phyloP scores from a whole-genome alignment of 2,329 filamentous ascomycete genomes.

The Peltaster fructicola region DNA sequence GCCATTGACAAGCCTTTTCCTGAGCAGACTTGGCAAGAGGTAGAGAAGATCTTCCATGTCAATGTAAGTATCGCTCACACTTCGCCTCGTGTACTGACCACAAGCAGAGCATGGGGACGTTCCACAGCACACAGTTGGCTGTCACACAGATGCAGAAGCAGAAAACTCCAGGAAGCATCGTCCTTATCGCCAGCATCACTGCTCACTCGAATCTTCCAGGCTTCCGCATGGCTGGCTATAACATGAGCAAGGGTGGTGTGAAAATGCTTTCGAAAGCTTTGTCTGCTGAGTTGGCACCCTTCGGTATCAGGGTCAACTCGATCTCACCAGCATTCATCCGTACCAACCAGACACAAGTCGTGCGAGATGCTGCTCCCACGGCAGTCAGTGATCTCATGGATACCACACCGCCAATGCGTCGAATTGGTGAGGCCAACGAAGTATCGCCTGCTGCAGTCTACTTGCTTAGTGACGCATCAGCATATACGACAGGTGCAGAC shows the following conservation, averaged over 20 bases:
- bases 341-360: slow-evolving; percentile 10
- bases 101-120: slow-evolving; percentile 15
- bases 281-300: slow-evolving; percentile 19
- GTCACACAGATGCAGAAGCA: slow-evolving; percentile 18
- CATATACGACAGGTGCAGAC: slow-evolving; percentile 26
- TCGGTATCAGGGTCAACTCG: slow-evolving; percentile 13
- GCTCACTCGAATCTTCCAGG: slow-evolving; percentile 17
- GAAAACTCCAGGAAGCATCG: slow-evolving; percentile 19
- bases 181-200: slow-evolving; percentile 20
- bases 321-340: slow-evolving; percentile 14
- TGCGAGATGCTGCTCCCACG: slow-evolving; percentile 8
- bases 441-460: slow-evolving; percentile 21
- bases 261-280: slow-evolving; percentile 13
- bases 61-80: slow-evolving; percentile 12
- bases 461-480: slow-evolving; percentile 23
- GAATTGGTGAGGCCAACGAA: slow-evolving; percentile 12
- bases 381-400: slow-evolving; percentile 10
- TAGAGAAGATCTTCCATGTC: slow-evolving; percentile 19
- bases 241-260: slow-evolving; percentile 10
- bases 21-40: slow-evolving; percentile 15
- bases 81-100: background rate
- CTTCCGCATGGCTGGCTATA: slow-evolving; percentile 18
- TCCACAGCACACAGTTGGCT: slow-evolving; percentile 18
- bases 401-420: slow-evolving; percentile 8
- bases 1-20: slow-evolving; percentile 16